A percentile compares a stretch with the other conserved stretches of the same genome.
These are phyloP conservation scores for Hypocreales sp. DNA, from an alignment of 2,329 filamentous ascomycete species.

Conservation along the genomic window DNA sequence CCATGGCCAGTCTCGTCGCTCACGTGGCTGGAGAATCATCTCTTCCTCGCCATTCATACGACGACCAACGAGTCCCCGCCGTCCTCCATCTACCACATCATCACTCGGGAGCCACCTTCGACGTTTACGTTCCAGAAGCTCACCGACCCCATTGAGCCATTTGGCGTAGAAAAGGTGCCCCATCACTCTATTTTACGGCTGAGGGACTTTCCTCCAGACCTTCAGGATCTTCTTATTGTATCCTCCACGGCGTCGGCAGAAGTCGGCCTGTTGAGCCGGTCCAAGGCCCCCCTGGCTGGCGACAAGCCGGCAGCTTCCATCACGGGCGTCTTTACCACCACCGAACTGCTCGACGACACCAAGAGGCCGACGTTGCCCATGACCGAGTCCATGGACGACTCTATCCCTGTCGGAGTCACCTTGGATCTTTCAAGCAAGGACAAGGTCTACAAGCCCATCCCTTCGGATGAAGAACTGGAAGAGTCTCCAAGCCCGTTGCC, in stretches of 20 bases:
- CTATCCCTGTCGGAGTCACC: conserved; percentile 67
- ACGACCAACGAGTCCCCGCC: conserved; percentile 40
- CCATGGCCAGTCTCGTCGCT: conserved; percentile 52
- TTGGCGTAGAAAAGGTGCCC: conserved; percentile 48
- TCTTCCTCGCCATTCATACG: conserved; percentile 74
- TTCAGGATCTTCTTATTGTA: conserved; percentile 71
- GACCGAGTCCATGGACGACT: conserved; percentile 39
- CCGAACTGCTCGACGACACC: conserved; percentile 57
- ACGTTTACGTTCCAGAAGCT: conserved; percentile 61
- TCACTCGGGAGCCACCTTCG: conserved; percentile 46
- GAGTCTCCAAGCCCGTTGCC: conserved; percentile 71
- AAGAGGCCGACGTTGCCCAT: conserved; percentile 63
- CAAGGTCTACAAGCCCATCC: conserved; percentile 63
- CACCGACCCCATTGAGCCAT: conserved; percentile 58
- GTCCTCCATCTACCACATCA: conserved; percentile 61
- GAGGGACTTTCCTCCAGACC: conserved; percentile 61
- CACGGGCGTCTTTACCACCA: conserved; percentile 57
- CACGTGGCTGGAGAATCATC: conserved; percentile 74
- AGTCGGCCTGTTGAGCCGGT: conserved; percentile 62
- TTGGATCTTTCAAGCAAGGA: conserved; percentile 76
- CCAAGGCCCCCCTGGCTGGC: conserved; percentile 49
- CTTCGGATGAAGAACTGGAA: conserved; percentile 58
- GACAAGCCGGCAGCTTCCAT: conserved; percentile 43
- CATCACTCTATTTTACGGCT: conserved; percentile 68
- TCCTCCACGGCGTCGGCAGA: conserved; percentile 69